Evolutionary conservation across 1,284 basidiomycete species (phyloP), one percentile per base, ranked within the genome.

Genomic region (Sanguinoderma infundibulare): DNA sequence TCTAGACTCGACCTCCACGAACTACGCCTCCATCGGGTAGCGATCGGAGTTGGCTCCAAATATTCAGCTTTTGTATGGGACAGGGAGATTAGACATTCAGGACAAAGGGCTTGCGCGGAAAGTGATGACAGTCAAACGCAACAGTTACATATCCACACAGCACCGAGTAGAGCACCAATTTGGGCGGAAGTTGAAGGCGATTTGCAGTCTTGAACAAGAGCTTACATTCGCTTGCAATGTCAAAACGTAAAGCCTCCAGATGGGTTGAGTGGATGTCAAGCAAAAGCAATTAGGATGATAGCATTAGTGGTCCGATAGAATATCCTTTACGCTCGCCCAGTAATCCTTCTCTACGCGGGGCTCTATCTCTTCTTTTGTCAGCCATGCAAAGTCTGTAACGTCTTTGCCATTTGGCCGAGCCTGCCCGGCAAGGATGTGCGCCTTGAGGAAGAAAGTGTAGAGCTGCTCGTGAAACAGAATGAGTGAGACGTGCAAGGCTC

Each of bases 291-390:
- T 54, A 58, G 60, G 54, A 52, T 62, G 62, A 65, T 61, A 35
- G 53, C 55, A 72, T 75, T 80, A 89, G 73, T 81, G 83, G 73
- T 92, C 89, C 56, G 91, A 92, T 67, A 96, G 79, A 75, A 95
- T 89, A 71, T 92, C 90, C 75, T 89, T 89, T 67, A 94, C 80
- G 60, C 85, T 83, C 51, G 81, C 72, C 93, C 93, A 96, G 70
- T 95, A 95, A 60, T 83, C 75, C 63, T 75, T 72, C 53, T 86
- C 81, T 32, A 93, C 86, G 47, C 81, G 82, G 42, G 83, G 76
- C 72, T 87, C 78, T 55, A 96, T 88, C 80, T 96, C 94, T 73
- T 95, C 85, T 76, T 94, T 94, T 59, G 94, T 95, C 64, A 96
- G 80, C 94, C 94, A 96, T 22, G 91, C 93, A 78, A 94, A 95